Conservation (phyloP, 257 asterid genomes). For the Leptodermis oblonga region DNA sequence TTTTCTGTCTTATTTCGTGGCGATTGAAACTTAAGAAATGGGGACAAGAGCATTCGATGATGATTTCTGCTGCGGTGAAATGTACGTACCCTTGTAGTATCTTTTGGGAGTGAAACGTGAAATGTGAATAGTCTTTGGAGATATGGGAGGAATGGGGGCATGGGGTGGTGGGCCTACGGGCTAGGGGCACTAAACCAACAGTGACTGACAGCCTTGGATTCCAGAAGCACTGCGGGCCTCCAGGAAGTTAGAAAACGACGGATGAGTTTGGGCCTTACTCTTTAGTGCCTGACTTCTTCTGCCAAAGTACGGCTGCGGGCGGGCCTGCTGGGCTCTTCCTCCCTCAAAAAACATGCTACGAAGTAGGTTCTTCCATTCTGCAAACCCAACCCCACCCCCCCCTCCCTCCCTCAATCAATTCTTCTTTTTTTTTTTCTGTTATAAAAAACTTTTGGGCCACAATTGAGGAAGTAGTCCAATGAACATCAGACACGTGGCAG, state of each 20-base stretch:
- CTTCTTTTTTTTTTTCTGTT: neutral
- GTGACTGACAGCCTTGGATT: constrained; percentile 30
- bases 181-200: constrained; percentile 1
- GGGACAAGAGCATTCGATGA: too few relatives aligned
- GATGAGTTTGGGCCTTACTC: constrained; percentile 29
- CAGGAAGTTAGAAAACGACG: constrained; percentile 24
- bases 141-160: too few relatives aligned
- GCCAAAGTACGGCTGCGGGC: constrained; percentile 16
- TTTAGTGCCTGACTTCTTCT: neutral
- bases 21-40: too few relatives aligned
- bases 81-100: too few relatives aligned
- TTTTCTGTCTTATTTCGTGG: too few relatives aligned
- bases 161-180: neutral
- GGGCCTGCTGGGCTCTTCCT: constrained; percentile 24
- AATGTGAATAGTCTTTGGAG: too few relatives aligned
- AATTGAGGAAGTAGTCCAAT: neutral
- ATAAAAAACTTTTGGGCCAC: neutral
- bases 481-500: neutral
- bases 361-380: constrained; percentile 8
- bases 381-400: too few relatives aligned
- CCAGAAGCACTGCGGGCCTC: constrained; percentile 17
- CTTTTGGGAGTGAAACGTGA: too few relatives aligned
- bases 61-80: too few relatives aligned
- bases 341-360: neutral
- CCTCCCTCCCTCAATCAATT: too few relatives aligned